Conservation (phyloP, 805 yeast genomes). For the Cyberlindnera americana region DNA sequence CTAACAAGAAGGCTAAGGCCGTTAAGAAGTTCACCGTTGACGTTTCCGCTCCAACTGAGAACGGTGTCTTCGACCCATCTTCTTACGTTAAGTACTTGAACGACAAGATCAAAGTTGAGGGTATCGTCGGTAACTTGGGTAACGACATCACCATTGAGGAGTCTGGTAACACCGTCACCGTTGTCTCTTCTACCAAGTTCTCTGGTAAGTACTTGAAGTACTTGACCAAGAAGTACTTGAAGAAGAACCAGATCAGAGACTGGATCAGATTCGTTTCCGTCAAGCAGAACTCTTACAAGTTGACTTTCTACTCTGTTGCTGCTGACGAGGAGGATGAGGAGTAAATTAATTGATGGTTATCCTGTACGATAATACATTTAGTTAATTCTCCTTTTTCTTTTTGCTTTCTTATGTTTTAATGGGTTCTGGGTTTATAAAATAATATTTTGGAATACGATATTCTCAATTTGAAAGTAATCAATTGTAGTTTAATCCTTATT, state of each 20-base stretch:
- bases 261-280: conserved; percentile 99
- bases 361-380: conserved; percentile 12
- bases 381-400: conserved; percentile 14
- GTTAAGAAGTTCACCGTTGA: conserved; percentile 92
- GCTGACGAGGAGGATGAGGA: conserved; percentile 96
- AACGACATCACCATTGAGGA: conserved; percentile 87
- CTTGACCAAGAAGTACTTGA: conserved; percentile 99
- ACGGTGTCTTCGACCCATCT: conserved; percentile 96
- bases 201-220: conserved; percentile 99
- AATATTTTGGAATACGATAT: conserved; percentile 4
- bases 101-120: conserved; percentile 99
- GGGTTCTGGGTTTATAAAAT: conserved; percentile 18
- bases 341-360: conserved; percentile 41
- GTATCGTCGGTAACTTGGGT: conserved; percentile 95
- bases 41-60: conserved; percentile 95
- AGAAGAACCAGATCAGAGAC: conserved; percentile 99
- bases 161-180: conserved; percentile 85
- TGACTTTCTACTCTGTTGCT: conserved; percentile 98
- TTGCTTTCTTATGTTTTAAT: conserved; percentile 16
- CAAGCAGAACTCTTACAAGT: conserved; percentile 92
- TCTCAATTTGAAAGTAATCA: conserved; percentile 11
- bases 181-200: conserved; percentile 88
- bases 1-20: conserved; percentile 76
- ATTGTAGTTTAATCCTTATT: no score
- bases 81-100: conserved; percentile 96